Evolutionary conservation across 2,329 filamentous ascomycete genomes (phyloP).

Genomic region (Aspergillus melleus): DNA sequence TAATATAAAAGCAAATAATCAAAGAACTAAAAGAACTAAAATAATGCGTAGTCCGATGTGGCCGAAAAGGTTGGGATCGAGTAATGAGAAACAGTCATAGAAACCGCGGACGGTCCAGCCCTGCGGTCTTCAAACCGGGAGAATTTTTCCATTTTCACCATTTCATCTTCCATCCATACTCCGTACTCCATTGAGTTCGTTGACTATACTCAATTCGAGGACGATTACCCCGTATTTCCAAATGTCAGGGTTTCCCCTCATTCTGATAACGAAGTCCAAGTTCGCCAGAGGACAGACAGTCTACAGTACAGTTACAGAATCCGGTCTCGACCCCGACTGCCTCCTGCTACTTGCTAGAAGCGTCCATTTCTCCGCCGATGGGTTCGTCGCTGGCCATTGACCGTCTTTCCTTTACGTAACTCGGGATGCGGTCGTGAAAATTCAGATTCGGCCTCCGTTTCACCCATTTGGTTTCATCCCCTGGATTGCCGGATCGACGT

Average conservation of each 20-base stretch:
- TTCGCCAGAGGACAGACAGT: too few species aligned
- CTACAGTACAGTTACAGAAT: too few species aligned
- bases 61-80: conserved; percentile 18
- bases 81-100: conserved; percentile 21
- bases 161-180: not conserved
- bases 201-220: not conserved
- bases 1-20: too few species aligned
- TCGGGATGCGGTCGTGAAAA: conserved; percentile 23
- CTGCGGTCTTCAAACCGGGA: not conserved
- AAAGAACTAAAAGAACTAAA: too few species aligned
- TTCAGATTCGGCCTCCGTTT: not conserved
- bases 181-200: too few species aligned
- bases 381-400: conserved; percentile 10
- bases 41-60: conserved; percentile 9
- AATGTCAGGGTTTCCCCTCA: not conserved
- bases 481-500: not conserved
- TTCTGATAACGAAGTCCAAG: not conserved
- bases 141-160: not conserved
- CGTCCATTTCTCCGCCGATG: conserved; percentile 8
- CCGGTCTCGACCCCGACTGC: conserved; percentile 6
- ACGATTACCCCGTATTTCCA: not conserved
- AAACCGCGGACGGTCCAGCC: not conserved
- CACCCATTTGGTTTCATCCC: not conserved
- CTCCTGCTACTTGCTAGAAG: conserved; percentile 12
- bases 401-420: conserved; percentile 44